phyloP scores from a whole-genome alignment of 352 stramenopile genomes.

The Globisporangium heterothallicum region DNA sequence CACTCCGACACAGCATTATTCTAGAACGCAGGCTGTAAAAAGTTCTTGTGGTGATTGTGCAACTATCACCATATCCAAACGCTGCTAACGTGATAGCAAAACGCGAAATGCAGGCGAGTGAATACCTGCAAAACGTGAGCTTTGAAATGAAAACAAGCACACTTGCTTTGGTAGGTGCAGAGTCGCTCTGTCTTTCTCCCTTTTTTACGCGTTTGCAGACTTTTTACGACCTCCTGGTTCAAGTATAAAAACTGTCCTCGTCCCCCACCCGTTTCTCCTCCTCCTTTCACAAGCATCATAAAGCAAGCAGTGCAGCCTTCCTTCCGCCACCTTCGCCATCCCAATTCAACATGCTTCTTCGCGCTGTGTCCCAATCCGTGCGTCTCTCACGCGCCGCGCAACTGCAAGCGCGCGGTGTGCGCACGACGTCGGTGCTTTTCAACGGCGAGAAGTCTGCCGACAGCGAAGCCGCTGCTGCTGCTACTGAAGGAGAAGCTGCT shows the following conservation, averaged over 20 bases:
- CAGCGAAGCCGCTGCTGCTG: slow-evolving; percentile 12
- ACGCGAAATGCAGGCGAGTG: no score
- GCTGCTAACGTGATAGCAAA: background rate
- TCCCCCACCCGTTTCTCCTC: slow-evolving; percentile 14
- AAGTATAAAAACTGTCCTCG: slow-evolving; percentile 1
- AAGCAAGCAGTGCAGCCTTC: background rate
- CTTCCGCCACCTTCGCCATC: background rate
- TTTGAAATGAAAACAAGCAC: no score
- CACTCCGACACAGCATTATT: slow-evolving; percentile 6
- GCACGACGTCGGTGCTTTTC: slow-evolving; percentile 29
- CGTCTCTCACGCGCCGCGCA: slow-evolving; percentile 25
- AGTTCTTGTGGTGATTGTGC: background rate
- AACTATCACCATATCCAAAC: background rate
- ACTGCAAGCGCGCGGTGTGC: slow-evolving; percentile 43
- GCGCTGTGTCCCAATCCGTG: slow-evolving; percentile 29
- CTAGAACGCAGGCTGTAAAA: slow-evolving; percentile 11
- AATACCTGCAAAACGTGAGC: no score
- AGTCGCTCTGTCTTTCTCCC: slow-evolving; percentile 1
- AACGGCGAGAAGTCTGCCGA: slow-evolving; percentile 50
- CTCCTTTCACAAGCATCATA: background rate
- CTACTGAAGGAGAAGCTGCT: slow-evolving; percentile 12
- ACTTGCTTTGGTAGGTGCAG: background rate
- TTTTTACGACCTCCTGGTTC: slow-evolving; percentile 7
- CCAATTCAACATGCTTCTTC: slow-evolving; percentile 47
- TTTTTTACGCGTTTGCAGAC: background rate